Conservation (phyloP, 2,329 filamentous ascomycete species). For the Colletotrichum sublineola region DNA sequence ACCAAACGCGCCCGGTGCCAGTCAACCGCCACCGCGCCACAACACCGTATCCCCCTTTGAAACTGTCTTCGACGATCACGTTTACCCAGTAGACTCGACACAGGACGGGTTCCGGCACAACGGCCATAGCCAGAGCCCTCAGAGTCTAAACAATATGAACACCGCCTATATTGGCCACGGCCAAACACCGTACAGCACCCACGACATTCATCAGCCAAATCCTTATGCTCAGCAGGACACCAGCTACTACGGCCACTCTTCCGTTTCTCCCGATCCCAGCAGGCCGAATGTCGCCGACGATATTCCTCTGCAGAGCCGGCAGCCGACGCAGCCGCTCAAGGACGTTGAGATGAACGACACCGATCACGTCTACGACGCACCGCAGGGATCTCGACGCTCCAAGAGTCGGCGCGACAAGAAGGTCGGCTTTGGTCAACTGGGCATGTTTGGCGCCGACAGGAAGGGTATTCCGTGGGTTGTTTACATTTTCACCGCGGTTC, state of each 20-base stretch:
- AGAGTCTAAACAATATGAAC: conserved; percentile 35
- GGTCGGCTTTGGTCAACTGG: conserved; percentile 69
- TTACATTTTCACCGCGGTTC: conserved; percentile 81
- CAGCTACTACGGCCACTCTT: conserved; percentile 66
- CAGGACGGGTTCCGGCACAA: conserved; percentile 46
- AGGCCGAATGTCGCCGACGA: conserved; percentile 59
- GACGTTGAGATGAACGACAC: conserved; percentile 58
- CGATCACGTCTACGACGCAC: conserved; percentile 74
- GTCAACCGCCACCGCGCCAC: conserved; percentile 51
- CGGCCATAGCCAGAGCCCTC: conserved; percentile 43
- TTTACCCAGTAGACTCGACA: conserved; percentile 68
- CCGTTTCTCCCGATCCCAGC: conserved; percentile 52
- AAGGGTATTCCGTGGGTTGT: conserved; percentile 82
- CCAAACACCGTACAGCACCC: conserved; percentile 21
- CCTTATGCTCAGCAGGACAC: conserved; percentile 60
- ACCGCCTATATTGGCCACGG: conserved; percentile 33
- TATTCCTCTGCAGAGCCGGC: conserved; percentile 69
- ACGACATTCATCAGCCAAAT: conserved; percentile 18
- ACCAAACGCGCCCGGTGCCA: conserved; percentile 35
- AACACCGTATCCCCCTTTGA: conserved; percentile 70
- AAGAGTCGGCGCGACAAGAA: conserved; percentile 52
- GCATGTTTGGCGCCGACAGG: conserved; percentile 69
- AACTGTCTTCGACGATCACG: conserved; percentile 76
- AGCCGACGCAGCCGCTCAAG: conserved; percentile 50
- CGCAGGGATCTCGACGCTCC: conserved; percentile 49